Conservation (phyloP, 1,139 yeast species). For the Nakaseomyces nivariensis region DNA sequence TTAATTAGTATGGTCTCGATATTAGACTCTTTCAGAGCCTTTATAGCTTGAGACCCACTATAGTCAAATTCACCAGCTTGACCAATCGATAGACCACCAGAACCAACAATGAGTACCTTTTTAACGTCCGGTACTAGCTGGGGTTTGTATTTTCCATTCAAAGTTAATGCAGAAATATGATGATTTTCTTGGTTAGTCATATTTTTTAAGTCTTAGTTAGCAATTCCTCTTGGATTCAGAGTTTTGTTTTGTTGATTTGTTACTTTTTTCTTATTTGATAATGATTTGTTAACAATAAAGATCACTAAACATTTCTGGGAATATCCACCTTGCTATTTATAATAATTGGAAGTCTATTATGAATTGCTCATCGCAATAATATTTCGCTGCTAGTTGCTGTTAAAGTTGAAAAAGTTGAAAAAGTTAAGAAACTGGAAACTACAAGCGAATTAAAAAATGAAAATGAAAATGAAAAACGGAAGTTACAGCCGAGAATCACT, state of each 20-base stretch:
- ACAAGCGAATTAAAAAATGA: too few relatives aligned
- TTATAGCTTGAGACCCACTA: constrained; percentile 95
- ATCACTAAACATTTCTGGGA: too few relatives aligned
- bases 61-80: constrained; percentile 99
- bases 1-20: constrained; percentile 80
- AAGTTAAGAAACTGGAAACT: too few relatives aligned
- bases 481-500: too few relatives aligned
- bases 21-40: constrained; percentile 86
- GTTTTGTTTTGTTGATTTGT: not conserved
- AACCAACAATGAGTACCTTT: constrained; percentile 87
- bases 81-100: constrained; percentile 96
- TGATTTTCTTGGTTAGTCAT: constrained; percentile 1
- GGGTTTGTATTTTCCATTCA: constrained; percentile 20
- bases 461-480: too few relatives aligned
- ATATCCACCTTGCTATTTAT: too few relatives aligned
- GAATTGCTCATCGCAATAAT: not conserved
- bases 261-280: not conserved
- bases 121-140: constrained; percentile 67
- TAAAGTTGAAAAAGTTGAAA: not conserved
- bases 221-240: not conserved
- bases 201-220: not conserved
- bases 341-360: too few relatives aligned
- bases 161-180: constrained; percentile 19
- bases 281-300: too few relatives aligned
- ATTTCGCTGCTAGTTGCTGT: not conserved